phyloP scores from a whole-genome alignment of 371 early-diverging fungal genomes.

The Funneliformis caledonium region DNA sequence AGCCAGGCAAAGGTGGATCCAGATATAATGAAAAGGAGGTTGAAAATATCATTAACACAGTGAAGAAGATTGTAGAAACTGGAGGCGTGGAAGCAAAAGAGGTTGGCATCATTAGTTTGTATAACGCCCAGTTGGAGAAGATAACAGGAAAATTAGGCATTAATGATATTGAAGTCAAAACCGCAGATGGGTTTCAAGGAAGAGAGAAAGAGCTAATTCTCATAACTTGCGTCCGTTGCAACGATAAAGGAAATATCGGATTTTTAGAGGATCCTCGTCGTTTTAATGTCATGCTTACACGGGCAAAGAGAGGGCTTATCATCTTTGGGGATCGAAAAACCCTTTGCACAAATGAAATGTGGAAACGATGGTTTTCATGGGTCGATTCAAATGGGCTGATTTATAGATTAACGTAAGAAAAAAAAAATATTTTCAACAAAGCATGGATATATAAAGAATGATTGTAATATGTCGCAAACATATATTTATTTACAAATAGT shows the following conservation, averaged over 20 bases:
- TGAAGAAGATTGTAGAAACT: neutral
- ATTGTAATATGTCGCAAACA: neutral
- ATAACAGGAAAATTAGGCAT: neutral
- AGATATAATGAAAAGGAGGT: neutral
- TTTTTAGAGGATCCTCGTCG: slow-evolving; percentile 88
- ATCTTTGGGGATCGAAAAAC: slow-evolving; percentile 84
- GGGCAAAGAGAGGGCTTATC: slow-evolving; percentile 88
- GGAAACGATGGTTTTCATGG: neutral
- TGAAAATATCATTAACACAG: neutral
- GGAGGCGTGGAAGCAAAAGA: neutral
- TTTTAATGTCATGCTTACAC: slow-evolving; percentile 92
- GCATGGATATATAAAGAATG: too few relatives aligned
- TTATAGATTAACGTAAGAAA: neutral
- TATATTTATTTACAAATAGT: neutral
- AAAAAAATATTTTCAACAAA: too few relatives aligned
- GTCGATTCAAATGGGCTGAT: neutral
- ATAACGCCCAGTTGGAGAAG: neutral
- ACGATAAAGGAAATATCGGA: slow-evolving; percentile 81
- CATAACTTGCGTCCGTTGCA: slow-evolving; percentile 86
- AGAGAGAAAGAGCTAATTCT: slow-evolving; percentile 94
- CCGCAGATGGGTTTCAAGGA: slow-evolving; percentile 98
- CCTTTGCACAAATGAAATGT: slow-evolving; percentile 49
- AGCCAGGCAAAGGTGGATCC: neutral
- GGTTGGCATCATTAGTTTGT: slow-evolving; percentile 14
- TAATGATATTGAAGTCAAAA: slow-evolving; percentile 43